phyloP scores from a whole-genome alignment of 768 basidiomycete genomes.

The Gloeophyllum trabeum region DNA sequence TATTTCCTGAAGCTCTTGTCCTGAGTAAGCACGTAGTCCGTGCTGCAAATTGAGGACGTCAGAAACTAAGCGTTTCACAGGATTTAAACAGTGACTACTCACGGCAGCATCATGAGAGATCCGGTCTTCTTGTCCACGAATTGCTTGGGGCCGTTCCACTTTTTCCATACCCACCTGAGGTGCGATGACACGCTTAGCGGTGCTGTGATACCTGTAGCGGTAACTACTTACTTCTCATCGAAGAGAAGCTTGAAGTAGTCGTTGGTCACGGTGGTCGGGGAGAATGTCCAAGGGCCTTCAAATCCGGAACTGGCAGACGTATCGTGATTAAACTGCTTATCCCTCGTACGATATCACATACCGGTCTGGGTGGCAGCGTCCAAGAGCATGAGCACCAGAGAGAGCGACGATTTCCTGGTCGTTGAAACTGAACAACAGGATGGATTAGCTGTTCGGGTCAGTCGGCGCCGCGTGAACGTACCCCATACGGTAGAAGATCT shows the following conservation, averaged over 20 bases:
- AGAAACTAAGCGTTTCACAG: not conserved
- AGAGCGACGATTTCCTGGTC: conserved; percentile 97
- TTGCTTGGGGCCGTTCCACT: conserved; percentile 92
- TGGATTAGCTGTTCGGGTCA: not conserved
- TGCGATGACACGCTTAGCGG: not conserved
- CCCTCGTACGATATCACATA: conserved; percentile 14
- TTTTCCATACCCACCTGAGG: conserved; percentile 79
- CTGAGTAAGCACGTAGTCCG: conserved; percentile 80
- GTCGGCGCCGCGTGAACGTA: conserved; percentile 12
- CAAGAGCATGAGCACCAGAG: conserved; percentile 89
- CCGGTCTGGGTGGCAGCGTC: conserved; percentile 86
- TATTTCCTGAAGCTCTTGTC: conserved; percentile 91
- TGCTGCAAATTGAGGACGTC: conserved; percentile 25
- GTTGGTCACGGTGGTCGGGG: conserved; percentile 79
- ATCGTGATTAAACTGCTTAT: not conserved
- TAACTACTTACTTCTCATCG: conserved; percentile 58
- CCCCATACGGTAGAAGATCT: conserved; percentile 91
- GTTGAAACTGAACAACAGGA: conserved; percentile 60
- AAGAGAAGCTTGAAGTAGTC: conserved; percentile 82
- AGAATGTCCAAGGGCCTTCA: conserved; percentile 93
- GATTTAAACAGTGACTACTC: conserved; percentile 18
- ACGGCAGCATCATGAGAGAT: conserved; percentile 94
- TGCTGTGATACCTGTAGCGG: not conserved
- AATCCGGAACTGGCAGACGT: conserved; percentile 48
- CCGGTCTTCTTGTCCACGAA: conserved; percentile 86